These are phyloP conservation scores for Globisporangium solare DNA, from an alignment of 352 stramenopile genomes.

Conservation along the genomic window DNA sequence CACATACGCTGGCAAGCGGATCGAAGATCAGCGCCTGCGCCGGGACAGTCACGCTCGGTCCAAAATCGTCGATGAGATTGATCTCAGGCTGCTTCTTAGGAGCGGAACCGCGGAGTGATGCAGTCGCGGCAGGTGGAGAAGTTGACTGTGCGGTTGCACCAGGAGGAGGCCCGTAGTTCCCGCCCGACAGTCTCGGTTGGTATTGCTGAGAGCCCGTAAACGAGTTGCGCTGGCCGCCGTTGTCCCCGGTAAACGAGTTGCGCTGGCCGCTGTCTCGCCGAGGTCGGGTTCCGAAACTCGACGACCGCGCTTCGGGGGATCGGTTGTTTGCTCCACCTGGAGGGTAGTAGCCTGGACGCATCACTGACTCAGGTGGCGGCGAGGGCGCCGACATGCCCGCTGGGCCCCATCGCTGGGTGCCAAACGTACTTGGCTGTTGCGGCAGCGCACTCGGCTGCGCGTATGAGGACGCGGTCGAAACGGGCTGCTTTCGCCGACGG, in stretches of 20 bases:
- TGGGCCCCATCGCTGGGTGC: slow-evolving; percentile 64
- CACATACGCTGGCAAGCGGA: slow-evolving; percentile 53
- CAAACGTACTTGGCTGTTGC: slow-evolving; percentile 28
- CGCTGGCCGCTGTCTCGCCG: slow-evolving; percentile 18
- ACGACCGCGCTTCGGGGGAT: slow-evolving; percentile 10
- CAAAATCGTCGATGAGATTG: slow-evolving; percentile 76
- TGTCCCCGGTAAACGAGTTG: slow-evolving; percentile 15
- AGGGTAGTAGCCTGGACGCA: slow-evolving; percentile 7
- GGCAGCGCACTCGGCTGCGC: slow-evolving; percentile 27
- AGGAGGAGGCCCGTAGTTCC: slow-evolving; percentile 1
- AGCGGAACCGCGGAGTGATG: slow-evolving; percentile 1
- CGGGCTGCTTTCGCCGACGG: slow-evolving; percentile 54
- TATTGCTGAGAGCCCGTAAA: slow-evolving; percentile 15
- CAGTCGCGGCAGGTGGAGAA: not conserved
- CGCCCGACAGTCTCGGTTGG: slow-evolving; percentile 4
- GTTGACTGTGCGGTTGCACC: not conserved
- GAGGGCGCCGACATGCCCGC: slow-evolving; percentile 32
- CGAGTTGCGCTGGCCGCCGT: not conserved
- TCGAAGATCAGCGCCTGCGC: slow-evolving; percentile 74
- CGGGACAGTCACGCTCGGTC: slow-evolving; percentile 49
- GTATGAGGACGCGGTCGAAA: slow-evolving; percentile 31
- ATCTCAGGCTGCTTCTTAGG: slow-evolving; percentile 58
- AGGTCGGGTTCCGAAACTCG: slow-evolving; percentile 11
- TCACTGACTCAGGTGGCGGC: slow-evolving; percentile 18
- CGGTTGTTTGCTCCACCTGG: slow-evolving; percentile 3